phyloP scores from a whole-genome alignment of 768 basidiomycete species.

The Auricularia cornea region DNA sequence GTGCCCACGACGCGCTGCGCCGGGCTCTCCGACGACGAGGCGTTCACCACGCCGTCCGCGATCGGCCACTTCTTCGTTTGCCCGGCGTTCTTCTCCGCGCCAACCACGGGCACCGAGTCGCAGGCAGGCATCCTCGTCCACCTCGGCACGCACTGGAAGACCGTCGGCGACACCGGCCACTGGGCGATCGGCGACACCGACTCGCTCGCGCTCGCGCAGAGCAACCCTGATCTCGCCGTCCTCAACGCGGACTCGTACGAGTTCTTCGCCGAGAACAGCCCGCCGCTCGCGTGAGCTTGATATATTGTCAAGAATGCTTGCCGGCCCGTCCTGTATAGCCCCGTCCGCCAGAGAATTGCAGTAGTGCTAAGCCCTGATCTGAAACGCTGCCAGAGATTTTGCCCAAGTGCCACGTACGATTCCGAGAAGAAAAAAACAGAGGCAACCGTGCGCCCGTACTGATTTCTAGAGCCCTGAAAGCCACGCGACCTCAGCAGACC shows the following conservation, averaged over 20 bases:
- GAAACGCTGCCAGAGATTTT: no score
- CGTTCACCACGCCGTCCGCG: not conserved
- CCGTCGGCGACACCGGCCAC: constrained; percentile 29
- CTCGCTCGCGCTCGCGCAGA: constrained; percentile 20
- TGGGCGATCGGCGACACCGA: constrained; percentile 34
- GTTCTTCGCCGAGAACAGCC: constrained; percentile 45
- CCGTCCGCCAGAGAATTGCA: no score
- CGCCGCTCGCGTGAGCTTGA: constrained; percentile 26
- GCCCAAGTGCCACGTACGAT: no score
- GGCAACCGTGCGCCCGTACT: no score
- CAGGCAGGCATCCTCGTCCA: constrained; percentile 33
- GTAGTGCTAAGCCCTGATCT: no score
- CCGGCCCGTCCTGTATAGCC: no score
- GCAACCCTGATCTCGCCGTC: constrained; percentile 31
- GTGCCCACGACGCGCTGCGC: not conserved
- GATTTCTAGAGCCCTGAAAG: no score
- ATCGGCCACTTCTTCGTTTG: constrained; percentile 38
- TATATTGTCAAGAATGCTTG: no score
- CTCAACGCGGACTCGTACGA: constrained; percentile 22
- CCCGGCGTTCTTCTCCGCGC: constrained; percentile 39
- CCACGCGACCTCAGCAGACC: no score
- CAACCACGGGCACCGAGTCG: constrained; percentile 41
- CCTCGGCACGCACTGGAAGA: not conserved
- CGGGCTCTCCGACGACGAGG: not conserved
- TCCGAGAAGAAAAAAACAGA: no score